Conservation (phyloP, 1,139 yeast genomes). For the Yamadazyma dendronema region DNA sequence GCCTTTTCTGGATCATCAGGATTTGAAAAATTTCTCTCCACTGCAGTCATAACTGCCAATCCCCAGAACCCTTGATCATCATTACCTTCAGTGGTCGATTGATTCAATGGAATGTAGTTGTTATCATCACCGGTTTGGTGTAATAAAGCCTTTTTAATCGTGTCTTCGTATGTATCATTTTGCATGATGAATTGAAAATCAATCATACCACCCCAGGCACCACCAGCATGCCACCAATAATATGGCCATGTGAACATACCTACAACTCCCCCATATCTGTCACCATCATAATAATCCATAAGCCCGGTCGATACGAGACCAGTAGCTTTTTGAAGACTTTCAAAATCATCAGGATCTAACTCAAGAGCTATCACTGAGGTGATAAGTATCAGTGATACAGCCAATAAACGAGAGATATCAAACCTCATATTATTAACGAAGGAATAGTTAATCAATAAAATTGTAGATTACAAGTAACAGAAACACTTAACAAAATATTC, state of each 20-base stretch:
- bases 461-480: too few species aligned
- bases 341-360: conserved; percentile 39
- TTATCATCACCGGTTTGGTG: conserved; percentile 66
- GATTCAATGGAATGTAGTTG: conserved; percentile 75
- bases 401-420: conserved; percentile 2
- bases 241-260: conserved; percentile 78
- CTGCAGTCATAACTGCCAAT: conserved; percentile 76
- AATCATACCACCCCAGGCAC: conserved; percentile 75
- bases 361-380: conserved; percentile 6
- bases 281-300: conserved; percentile 70
- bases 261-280: conserved; percentile 63
- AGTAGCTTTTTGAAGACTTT: conserved; percentile 48
- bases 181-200: conserved; percentile 65
- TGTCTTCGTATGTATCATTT: conserved; percentile 56
- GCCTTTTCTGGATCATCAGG: conserved; percentile 42
- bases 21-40: conserved; percentile 72
- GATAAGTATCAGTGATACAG: not conserved
- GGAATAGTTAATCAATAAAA: conserved; percentile 1
- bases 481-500: too few species aligned
- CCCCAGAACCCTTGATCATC: conserved; percentile 97
- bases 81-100: conserved; percentile 78
- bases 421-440: conserved; percentile 1
- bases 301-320: conserved; percentile 60
- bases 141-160: conserved; percentile 56
- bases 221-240: conserved; percentile 97